phyloP scores from a whole-genome alignment of 768 basidiomycete genomes.

The Tylopilus subfusipes region DNA sequence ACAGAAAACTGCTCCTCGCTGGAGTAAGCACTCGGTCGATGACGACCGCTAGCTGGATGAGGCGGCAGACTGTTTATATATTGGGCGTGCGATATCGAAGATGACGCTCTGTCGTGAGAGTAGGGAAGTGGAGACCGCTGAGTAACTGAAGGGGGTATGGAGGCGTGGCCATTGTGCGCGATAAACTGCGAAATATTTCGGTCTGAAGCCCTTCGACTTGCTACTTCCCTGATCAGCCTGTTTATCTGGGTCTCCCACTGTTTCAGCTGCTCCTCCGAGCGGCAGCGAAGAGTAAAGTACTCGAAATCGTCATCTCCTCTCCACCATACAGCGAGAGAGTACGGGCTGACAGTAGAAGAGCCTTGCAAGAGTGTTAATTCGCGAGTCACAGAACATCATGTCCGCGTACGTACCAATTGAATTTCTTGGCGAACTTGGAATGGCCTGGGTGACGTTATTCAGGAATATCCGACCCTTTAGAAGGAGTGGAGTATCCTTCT shows the following conservation, averaged over 20 bases:
- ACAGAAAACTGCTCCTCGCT: constrained; percentile 38
- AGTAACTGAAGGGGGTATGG: constrained; percentile 34
- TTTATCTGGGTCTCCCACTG: constrained; percentile 92
- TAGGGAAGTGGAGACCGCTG: constrained; percentile 35
- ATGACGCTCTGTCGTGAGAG: constrained; percentile 36
- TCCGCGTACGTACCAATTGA: constrained; percentile 52
- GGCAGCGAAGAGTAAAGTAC: constrained; percentile 90
- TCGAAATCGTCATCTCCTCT: constrained; percentile 91
- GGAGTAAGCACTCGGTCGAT: constrained; percentile 35
- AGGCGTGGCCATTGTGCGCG: constrained; percentile 40
- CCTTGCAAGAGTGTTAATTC: constrained; percentile 31
- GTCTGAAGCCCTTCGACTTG: constrained; percentile 66
- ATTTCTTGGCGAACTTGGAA: constrained; percentile 54
- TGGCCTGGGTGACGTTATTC: constrained; percentile 88
- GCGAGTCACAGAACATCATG: background rate
- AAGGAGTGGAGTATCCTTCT: constrained; percentile 76
- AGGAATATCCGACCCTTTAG: constrained; percentile 97
- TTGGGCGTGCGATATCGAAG: constrained; percentile 31
- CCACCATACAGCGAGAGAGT: constrained; percentile 91
- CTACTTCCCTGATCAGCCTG: constrained; percentile 76
- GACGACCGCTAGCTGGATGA: constrained; percentile 35
- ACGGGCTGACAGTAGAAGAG: constrained; percentile 50
- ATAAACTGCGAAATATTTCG: constrained; percentile 54
- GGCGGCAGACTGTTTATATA: constrained; percentile 32
- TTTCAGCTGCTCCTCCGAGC: constrained; percentile 85